Percentiles rank a stretch among this genome's conserved stretches.
Conservation (phyloP, 805 yeast species). For the Priceomyces medius region DNA sequence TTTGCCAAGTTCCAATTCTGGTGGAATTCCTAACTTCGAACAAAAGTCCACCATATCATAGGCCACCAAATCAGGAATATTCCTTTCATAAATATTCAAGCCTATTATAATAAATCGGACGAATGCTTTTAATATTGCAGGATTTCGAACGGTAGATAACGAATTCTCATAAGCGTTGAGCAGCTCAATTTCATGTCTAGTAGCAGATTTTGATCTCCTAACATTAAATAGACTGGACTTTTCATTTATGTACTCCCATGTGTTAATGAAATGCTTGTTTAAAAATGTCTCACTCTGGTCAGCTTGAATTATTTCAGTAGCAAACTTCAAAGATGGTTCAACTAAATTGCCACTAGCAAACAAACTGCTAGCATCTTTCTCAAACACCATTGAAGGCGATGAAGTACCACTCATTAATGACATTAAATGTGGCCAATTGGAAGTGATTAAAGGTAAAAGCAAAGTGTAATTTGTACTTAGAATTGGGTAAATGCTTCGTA, state of each 20-base stretch:
- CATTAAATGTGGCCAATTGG: conserved; percentile 33
- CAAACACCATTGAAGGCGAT: conserved; percentile 7
- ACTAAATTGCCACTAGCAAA: conserved; percentile 16
- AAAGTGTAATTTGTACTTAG: conserved; percentile 30
- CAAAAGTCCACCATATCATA: conserved; percentile 36
- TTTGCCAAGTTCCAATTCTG: conserved; percentile 15
- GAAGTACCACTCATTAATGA: conserved; percentile 16
- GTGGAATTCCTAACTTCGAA: conserved; percentile 23
- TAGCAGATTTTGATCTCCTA: not conserved
- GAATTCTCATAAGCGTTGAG: conserved; percentile 6
- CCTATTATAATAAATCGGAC: conserved; percentile 36
- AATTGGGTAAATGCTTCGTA: conserved; percentile 30
- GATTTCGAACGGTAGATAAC: conserved; percentile 18
- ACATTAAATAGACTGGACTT: conserved; percentile 5
- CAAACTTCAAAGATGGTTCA: conserved; percentile 28
- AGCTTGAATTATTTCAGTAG: conserved; percentile 23
- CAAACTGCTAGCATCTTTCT: not conserved
- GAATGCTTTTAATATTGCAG: conserved; percentile 19
- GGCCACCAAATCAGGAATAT: conserved; percentile 39
- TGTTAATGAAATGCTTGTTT: conserved; percentile 44
- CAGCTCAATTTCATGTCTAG: not conserved
- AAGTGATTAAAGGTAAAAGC: conserved; percentile 32
- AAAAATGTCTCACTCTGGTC: conserved; percentile 44
- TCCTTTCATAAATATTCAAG: conserved; percentile 37
- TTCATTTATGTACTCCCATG: conserved; percentile 35